phyloP scores from a whole-genome alignment of 163 green algal species.

The Prototheca wickerhamii region DNA sequence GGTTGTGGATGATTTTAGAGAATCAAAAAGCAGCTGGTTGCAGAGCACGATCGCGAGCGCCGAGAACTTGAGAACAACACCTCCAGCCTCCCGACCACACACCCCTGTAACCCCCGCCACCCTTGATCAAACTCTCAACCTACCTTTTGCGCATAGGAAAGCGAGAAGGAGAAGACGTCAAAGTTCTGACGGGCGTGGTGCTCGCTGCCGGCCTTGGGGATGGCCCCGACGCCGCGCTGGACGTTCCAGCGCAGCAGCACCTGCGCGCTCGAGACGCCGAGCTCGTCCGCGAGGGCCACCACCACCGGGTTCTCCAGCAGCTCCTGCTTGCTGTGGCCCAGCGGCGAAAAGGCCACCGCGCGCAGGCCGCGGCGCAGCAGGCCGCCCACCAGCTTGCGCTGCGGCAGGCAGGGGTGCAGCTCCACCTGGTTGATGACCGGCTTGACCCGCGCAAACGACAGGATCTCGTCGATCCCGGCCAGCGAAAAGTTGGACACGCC shows the following conservation, averaged over 20 bases:
- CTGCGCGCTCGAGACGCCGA: slow-evolving; percentile 41
- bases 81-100: too few relatives aligned
- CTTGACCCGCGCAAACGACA: slow-evolving; percentile 35
- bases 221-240: slow-evolving; percentile 64
- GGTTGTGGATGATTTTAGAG: too few relatives aligned
- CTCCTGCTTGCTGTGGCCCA: slow-evolving; percentile 31
- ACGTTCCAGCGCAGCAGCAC: slow-evolving; percentile 74
- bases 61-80: too few relatives aligned
- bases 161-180: slow-evolving; percentile 50
- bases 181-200: slow-evolving; percentile 50
- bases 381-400: slow-evolving; percentile 74
- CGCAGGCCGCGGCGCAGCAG: slow-evolving; percentile 38
- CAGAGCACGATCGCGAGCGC: background rate
- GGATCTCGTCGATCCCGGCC: slow-evolving; percentile 48
- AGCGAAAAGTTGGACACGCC: slow-evolving; percentile 73
- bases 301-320: slow-evolving; percentile 38
- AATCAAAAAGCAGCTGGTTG: background rate
- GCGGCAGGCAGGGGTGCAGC: slow-evolving; percentile 70
- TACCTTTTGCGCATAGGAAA: slow-evolving; percentile 58
- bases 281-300: slow-evolving; percentile 40
- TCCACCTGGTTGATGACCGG: slow-evolving; percentile 75
- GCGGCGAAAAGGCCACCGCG: slow-evolving; percentile 44
- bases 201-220: slow-evolving; percentile 49
- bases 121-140: background rate
- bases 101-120: background rate